A percentile compares a stretch with the other conserved stretches of the same genome.
Conservation (phyloP, 768 basidiomycete genomes). For the Mycena amicta region DNA sequence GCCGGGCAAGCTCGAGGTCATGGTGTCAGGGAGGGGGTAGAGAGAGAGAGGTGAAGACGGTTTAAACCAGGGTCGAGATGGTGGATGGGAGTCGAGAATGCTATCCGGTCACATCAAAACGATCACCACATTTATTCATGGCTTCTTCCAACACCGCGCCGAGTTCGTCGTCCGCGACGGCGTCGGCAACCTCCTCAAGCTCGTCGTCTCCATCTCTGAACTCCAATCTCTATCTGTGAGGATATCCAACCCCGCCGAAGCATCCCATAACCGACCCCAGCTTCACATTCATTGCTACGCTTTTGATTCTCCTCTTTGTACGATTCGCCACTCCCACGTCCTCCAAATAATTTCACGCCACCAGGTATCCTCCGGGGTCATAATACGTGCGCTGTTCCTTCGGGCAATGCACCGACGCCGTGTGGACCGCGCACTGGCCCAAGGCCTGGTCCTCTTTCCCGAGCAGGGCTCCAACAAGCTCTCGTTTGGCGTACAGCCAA, state of each 20-base stretch:
- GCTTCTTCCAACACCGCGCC: too few species aligned
- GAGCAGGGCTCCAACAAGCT: conserved; percentile 42
- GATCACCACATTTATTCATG: too few species aligned
- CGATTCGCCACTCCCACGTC: too few species aligned
- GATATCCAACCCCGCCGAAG: not conserved
- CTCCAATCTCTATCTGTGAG: conserved; percentile 50
- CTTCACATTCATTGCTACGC: conserved; percentile 73
- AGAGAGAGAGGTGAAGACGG: conserved; percentile 8
- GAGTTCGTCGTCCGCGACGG: conserved; percentile 19
- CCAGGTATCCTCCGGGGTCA: conserved; percentile 63
- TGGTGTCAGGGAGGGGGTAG: conserved; percentile 17
- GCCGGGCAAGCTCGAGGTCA: conserved; percentile 19
- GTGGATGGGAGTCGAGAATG: too few species aligned
- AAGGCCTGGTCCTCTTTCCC: conserved; percentile 44
- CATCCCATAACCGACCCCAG: conserved; percentile 32
- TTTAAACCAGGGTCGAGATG: too few species aligned
- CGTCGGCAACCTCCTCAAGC: conserved; percentile 14
- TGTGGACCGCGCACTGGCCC: conserved; percentile 54
- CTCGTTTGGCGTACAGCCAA: conserved; percentile 51
- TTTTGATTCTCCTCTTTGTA: conserved; percentile 67
- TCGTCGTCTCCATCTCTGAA: conserved; percentile 22
- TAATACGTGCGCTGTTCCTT: conserved; percentile 63
- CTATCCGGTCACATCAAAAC: too few species aligned
- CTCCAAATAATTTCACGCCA: too few species aligned
- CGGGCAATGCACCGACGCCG: conserved; percentile 59